Base-by-base conservation (phyloP, 345 rosid genomes). In the Luvunga scandens region DNA sequence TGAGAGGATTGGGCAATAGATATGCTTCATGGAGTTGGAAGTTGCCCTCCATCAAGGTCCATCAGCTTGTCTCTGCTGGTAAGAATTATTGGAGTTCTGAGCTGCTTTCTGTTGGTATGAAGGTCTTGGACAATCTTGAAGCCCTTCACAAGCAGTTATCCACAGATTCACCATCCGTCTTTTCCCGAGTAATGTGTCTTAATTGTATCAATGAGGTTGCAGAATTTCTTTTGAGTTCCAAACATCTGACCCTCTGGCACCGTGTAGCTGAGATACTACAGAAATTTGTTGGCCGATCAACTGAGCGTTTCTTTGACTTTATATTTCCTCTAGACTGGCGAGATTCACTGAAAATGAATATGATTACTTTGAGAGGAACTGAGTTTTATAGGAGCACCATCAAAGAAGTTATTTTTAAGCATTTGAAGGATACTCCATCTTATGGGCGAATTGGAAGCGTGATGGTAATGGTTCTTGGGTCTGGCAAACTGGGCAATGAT, bases 391-490 rank as follows among this genome's bases (percentile, higher is more conserved):
- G 69, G 57, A 56, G 71, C 34, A 28, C 82, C 31, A 76, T 84
- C 39, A 78, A 73, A 62, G 85, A 83, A 34, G 39, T 73, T 69
- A 78, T 66, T 21, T 53, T 71, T 22, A 57, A 78, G 33, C 27
- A 21, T 69, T 60, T 30, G 24, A 68, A 48, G 30, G 31, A 36
- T 7, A 33, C 14, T 1, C 57, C 84, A 34, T 82, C 91, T 5
- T 82, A 85, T 83, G 84, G 87, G 56, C 78, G 81, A 48, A 73
- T 80, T 67, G 93, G 93, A 55, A 73, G 59, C 42, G 39, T 85
- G 61, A 78, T 77, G 12, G 34, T 79, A 74, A 65, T 81, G 12
- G 76, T 88, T 84, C 87, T 90, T 72, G 89, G 93, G 36, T 85
- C 90, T 57, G 74, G 78, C 25, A 66, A 74, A 53, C 67, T 81